These are phyloP conservation scores for Ophiostoma angusticollis DNA, from an alignment of 2,329 filamentous ascomycete genomes.

Conservation along the genomic window DNA sequence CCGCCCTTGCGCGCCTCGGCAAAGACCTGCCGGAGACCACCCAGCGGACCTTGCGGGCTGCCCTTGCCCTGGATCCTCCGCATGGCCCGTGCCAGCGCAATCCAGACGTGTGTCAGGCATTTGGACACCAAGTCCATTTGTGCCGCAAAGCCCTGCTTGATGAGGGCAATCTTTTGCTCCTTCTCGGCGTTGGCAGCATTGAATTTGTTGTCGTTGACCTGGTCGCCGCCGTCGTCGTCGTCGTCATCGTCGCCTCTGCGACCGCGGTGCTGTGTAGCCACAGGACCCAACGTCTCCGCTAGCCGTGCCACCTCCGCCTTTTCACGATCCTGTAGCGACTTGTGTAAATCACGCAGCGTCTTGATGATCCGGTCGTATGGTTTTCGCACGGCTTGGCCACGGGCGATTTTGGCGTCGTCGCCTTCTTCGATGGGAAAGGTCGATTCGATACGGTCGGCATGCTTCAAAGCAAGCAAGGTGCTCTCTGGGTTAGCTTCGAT, in stretches of 20 bases:
- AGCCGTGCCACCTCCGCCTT: slow-evolving; percentile 43
- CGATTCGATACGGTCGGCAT: slow-evolving; percentile 75
- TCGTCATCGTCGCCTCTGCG: slow-evolving; percentile 17
- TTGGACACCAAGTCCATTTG: slow-evolving; percentile 68
- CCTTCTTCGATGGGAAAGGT: slow-evolving; percentile 65
- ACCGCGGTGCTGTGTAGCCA: slow-evolving; percentile 4
- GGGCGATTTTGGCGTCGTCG: slow-evolving; percentile 60
- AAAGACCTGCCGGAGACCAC: slow-evolving; percentile 77
- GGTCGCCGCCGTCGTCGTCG: slow-evolving; percentile 21
- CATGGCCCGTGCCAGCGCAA: slow-evolving; percentile 86
- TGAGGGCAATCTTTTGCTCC: slow-evolving; percentile 47
- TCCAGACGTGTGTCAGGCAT: slow-evolving; percentile 88
- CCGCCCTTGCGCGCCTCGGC: slow-evolving; percentile 77
- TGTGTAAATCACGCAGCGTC: slow-evolving; percentile 75
- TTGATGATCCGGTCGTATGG: slow-evolving; percentile 76
- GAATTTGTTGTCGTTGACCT: slow-evolving; percentile 19
- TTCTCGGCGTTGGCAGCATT: slow-evolving; percentile 27
- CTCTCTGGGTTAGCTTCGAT: slow-evolving; percentile 88
- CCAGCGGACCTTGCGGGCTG: slow-evolving; percentile 39
- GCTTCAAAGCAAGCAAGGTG: slow-evolving; percentile 76
- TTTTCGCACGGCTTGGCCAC: slow-evolving; percentile 64
- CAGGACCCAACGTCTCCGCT: slow-evolving; percentile 34
- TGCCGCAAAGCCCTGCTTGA: slow-evolving; percentile 54
- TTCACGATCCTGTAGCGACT: slow-evolving; percentile 55
- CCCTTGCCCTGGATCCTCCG: slow-evolving; percentile 84